Base-by-base conservation (phyloP, 2,329 filamentous ascomycete species). In the Neocatenulostroma microsporum region DNA sequence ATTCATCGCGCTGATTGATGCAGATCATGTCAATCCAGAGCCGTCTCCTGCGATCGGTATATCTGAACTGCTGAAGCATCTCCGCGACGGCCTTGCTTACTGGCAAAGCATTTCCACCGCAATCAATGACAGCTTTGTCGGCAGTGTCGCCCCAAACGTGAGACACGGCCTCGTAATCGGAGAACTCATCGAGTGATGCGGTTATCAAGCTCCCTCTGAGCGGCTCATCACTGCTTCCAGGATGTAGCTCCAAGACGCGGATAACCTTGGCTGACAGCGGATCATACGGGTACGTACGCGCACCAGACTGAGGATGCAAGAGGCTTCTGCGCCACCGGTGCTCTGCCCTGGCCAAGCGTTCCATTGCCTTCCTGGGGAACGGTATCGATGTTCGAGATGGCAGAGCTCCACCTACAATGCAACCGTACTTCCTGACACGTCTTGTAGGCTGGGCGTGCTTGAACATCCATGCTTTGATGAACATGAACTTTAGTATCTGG, bases 1-100 rank as follows among this genome's bases (percentile, higher is more conserved):
- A 23, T 12, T 32, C 14, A 33, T 55, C 47, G 1, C 24, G 23
- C 34, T 55, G 50, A 24, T 56, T 50, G 27, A 33, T 33, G 11
- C 30, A 33, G 3, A 33, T 5, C 13, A 20, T 20, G 15, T 33
- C 30, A 11, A 33, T 15, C 33, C 33, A 36, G 5, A 36, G 33
- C 9, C 24, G 26, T 21, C 13, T 36, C 10, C 13, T 17, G 8
- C 19, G 5, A 5, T 14, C 15, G 3, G 25, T 13, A 5, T 13
- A 15, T 11, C 33, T 17, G 4, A 36, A 11, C 3, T 18, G 26
- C 15, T 25, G 33, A n/a, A 36, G 33, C 33, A 36, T 10, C 14
- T n/a, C 14, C 14, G 26, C 24, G 9, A 36, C 10, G n/a, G 19
- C 13, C 10, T 10, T 3, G n/a, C 15, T 21, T 4, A 36, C 24